phyloP scores from a whole-genome alignment of 2,329 filamentous ascomycete genomes.

The Aspergillus arachidicola region DNA sequence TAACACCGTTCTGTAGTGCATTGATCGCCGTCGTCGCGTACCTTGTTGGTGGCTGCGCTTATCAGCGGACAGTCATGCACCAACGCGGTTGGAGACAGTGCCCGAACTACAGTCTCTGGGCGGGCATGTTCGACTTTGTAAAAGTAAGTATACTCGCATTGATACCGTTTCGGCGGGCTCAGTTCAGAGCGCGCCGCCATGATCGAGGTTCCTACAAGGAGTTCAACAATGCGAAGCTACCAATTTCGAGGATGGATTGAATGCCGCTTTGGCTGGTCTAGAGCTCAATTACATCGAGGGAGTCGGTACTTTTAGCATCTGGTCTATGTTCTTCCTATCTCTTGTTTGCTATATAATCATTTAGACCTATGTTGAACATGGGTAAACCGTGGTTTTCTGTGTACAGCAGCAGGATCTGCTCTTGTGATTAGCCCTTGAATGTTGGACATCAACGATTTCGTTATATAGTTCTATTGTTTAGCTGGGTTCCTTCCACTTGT shows the following conservation, averaged over 20 bases:
- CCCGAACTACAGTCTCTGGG: constrained; percentile 93
- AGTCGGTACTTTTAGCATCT: constrained; percentile 8
- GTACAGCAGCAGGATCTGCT: constrained; percentile 7
- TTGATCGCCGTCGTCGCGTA: constrained; percentile 81
- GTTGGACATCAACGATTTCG: constrained; percentile 2
- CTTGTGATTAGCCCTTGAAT: constrained; percentile 11
- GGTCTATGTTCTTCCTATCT: constrained; percentile 9
- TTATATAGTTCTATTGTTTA: constrained; percentile 7
- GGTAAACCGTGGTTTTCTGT: not conserved
- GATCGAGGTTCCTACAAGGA: constrained; percentile 24
- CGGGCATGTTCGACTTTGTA: constrained; percentile 80
- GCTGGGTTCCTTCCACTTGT: not conserved
- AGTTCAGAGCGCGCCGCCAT: constrained; percentile 25
- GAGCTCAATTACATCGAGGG: constrained; percentile 15
- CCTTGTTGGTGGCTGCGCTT: constrained; percentile 87
- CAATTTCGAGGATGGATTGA: constrained; percentile 41
- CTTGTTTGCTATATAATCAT: constrained; percentile 7
- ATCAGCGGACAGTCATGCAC: constrained; percentile 92
- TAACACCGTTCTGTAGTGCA: constrained; percentile 37
- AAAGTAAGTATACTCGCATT: constrained; percentile 63
- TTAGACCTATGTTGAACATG: constrained; percentile 12
- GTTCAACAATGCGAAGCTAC: constrained; percentile 27
- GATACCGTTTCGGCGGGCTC: constrained; percentile 37
- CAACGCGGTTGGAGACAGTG: constrained; percentile 93
- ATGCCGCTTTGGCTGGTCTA: constrained; percentile 28